A percentile compares a stretch with the other conserved stretches of the same genome.
phyloP scores from a whole-genome alignment of 306 rosid species.

The Glycine soja region DNA sequence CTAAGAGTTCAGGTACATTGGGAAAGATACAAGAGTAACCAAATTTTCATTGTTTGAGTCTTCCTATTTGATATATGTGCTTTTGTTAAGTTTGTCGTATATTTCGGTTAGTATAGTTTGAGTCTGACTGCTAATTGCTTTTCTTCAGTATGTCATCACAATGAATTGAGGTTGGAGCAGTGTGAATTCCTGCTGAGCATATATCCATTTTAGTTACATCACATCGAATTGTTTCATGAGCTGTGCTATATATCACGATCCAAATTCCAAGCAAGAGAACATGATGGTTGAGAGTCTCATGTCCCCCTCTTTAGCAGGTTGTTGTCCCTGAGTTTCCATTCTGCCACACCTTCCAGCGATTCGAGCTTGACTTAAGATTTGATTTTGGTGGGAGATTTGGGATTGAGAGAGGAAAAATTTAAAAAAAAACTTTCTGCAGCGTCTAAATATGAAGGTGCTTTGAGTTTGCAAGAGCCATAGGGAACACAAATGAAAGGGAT shows the following conservation, averaged over 20 bases:
- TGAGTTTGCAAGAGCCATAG: neutral
- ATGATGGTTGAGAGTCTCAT: slow-evolving; percentile 38
- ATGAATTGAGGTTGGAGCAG: too few relatives aligned
- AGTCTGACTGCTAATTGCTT: neutral
- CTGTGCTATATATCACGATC: neutral
- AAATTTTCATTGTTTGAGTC: slow-evolving; percentile 6
- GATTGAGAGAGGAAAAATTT: neutral
- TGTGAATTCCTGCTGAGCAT: neutral
- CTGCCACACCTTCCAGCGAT: neutral
- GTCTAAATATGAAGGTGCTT: neutral
- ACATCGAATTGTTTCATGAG: slow-evolving; percentile 11
- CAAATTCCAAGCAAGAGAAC: slow-evolving; percentile 39
- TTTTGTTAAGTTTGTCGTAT: slow-evolving; percentile 19
- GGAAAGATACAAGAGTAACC: slow-evolving; percentile 35
- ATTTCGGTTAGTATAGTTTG: slow-evolving; percentile 8
- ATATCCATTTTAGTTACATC: slow-evolving; percentile 34
- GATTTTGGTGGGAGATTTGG: neutral
- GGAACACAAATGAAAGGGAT: too few relatives aligned
- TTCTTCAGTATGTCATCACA: neutral
- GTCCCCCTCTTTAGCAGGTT: neutral
- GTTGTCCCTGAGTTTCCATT: neutral
- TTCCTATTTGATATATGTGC: slow-evolving; percentile 9
- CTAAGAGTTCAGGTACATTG: too few relatives aligned
- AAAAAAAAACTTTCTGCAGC: neutral
- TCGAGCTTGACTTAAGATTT: neutral